Percentiles rank a stretch among this genome's conserved stretches.
Evolutionary conservation across 352 stramenopile species (phyloP).

Genomic region (Aphanomyces astaci): DNA sequence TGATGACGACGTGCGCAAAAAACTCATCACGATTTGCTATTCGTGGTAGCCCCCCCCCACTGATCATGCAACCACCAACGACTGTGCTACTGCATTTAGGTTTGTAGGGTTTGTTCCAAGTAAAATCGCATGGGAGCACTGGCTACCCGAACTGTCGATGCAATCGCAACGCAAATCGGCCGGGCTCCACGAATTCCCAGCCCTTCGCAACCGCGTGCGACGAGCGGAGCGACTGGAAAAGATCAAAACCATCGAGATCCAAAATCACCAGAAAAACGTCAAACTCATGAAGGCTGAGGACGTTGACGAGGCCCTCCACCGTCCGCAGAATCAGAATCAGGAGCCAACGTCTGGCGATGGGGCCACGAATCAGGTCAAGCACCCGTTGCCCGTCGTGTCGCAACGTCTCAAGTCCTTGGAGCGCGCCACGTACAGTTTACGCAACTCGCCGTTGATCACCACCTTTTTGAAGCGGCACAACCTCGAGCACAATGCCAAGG

Average conservation of each 20-base stretch:
- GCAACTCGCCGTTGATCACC: slow-evolving; percentile 53
- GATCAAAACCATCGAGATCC: slow-evolving; percentile 40
- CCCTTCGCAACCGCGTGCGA: slow-evolving; percentile 59
- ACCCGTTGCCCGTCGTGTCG: slow-evolving; percentile 4
- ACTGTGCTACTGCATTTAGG: slow-evolving; percentile 4
- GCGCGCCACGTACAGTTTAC: slow-evolving; percentile 50
- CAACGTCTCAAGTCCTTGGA: slow-evolving; percentile 38
- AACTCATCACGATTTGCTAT: slow-evolving; percentile 47
- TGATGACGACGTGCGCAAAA: slow-evolving; percentile 27
- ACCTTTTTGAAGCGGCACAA: slow-evolving; percentile 47
- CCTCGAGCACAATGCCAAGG: slow-evolving; percentile 37
- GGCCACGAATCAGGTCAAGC: no score
- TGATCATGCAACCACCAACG: background rate
- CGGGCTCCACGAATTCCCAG: slow-evolving; percentile 45
- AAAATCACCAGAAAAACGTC: slow-evolving; percentile 32
- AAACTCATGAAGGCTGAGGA: slow-evolving; percentile 22
- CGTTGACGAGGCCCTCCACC: slow-evolving; percentile 9
- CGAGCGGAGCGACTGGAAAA: slow-evolving; percentile 52
- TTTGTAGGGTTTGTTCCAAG: slow-evolving; percentile 52
- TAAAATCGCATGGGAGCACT: slow-evolving; percentile 39
- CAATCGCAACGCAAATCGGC: slow-evolving; percentile 34
- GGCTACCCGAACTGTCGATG: slow-evolving; percentile 45
- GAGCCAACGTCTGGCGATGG: no score
- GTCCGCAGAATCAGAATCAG: no score
- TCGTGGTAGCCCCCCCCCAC: slow-evolving; percentile 30